Conservation (phyloP, 805 yeast genomes). For the Schwanniomyces occidentalis region DNA sequence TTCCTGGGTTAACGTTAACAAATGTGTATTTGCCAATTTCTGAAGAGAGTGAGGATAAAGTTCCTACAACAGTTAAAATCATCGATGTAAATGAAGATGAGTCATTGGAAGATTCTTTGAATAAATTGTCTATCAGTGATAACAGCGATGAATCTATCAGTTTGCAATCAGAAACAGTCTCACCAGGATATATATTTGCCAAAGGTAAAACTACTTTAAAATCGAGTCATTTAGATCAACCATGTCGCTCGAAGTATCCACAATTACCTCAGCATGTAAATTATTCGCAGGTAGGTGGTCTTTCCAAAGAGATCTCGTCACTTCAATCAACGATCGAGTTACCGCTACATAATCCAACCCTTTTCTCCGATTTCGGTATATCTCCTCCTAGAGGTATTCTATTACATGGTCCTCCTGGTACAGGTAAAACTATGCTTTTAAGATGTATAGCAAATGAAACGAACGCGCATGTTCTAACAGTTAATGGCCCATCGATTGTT, state of each 20-base stretch:
- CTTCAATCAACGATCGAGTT: conserved; percentile 70
- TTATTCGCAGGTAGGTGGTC: conserved; percentile 75
- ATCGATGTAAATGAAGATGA: conserved; percentile 29
- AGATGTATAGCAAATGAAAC: conserved; percentile 77
- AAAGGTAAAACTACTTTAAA: conserved; percentile 15
- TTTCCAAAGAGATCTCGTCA: conserved; percentile 58
- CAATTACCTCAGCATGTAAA: conserved; percentile 41
- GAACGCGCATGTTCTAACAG: conserved; percentile 79
- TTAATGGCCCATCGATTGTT: conserved; percentile 89
- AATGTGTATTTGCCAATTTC: conserved; percentile 17
- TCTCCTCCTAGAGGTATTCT: conserved; percentile 93
- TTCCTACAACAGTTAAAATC: conserved; percentile 22
- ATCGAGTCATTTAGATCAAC: conserved; percentile 2
- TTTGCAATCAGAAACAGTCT: conserved; percentile 20
- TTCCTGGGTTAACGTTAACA: conserved; percentile 51
- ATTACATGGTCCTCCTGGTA: conserved; percentile 95
- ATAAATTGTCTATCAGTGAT: conserved; percentile 32
- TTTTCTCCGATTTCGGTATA: conserved; percentile 83
- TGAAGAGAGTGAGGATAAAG: conserved; percentile 14
- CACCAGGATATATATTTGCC: conserved; percentile 50
- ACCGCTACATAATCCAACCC: conserved; percentile 74
- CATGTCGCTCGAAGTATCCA: conserved; percentile 38
- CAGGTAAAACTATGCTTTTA: conserved; percentile 90
- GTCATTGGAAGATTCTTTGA: conserved; percentile 35
- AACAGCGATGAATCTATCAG: conserved; percentile 8